Conservation (phyloP, 2,329 filamentous ascomycete genomes). For the Zymoseptoria passerinii region DNA sequence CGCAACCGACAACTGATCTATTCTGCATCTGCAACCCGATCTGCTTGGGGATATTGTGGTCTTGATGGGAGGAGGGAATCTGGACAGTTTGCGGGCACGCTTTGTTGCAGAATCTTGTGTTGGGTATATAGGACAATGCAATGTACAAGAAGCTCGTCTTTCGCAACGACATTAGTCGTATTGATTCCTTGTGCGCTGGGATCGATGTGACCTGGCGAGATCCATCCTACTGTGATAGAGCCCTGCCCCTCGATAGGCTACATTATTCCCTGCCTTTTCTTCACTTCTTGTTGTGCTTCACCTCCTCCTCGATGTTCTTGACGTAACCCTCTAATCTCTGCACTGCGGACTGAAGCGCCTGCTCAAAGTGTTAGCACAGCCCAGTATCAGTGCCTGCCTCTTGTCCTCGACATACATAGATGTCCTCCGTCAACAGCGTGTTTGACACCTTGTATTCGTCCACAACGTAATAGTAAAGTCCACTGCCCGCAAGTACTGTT, state of each 20-base stretch:
- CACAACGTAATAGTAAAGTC: slow-evolving; percentile 85
- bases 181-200: background rate
- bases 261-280: background rate
- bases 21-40: background rate
- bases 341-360: slow-evolving; percentile 83
- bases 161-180: background rate
- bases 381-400: background rate
- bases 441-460: slow-evolving; percentile 92
- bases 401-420: slow-evolving; percentile 66
- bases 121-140: slow-evolving; percentile 16
- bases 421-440: slow-evolving; percentile 88
- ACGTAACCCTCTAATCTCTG: slow-evolving; percentile 80
- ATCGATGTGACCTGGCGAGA: background rate
- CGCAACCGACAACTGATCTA: background rate
- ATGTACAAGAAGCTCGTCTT: slow-evolving; percentile 19
- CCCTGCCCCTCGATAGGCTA: background rate
- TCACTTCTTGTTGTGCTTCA: slow-evolving; percentile 57
- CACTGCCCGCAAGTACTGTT: slow-evolving; percentile 66
- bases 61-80: too few relatives aligned
- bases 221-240: background rate
- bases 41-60: background rate
- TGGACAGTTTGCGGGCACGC: background rate
- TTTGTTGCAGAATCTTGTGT: background rate
- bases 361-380: background rate
- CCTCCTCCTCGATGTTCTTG: slow-evolving; percentile 69